Evolutionary conservation across 1,284 basidiomycete genomes (phyloP), one percentile per base, ranked within the genome.

Genomic region (Melanopsichium pennsylvanicum): DNA sequence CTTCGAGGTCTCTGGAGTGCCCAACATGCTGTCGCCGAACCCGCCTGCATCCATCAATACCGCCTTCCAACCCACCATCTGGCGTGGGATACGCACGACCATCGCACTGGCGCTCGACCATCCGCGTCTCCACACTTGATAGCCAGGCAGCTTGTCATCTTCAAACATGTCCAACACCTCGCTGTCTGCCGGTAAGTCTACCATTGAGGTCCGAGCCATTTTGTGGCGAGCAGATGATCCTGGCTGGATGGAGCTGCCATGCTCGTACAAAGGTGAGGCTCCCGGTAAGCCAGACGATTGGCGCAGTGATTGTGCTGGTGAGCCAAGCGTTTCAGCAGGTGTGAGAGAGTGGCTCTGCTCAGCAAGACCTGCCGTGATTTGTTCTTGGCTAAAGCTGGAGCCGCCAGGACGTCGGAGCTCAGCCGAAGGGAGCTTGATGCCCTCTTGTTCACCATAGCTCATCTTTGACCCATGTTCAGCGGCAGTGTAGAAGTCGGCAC

Each of bases 51-150:
- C 33, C 54, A 59, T 69, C 10, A 69, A 36, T 3, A 69, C 55
- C 11, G 66, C 66, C 36, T 69, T 69, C 66, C 66, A 69, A 2
- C 66, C 66, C 25, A 54, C 43, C 18, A 69, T 13, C 25, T 69
- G 60, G 16, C 60, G 55, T 13, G 66, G 66, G 2, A 58, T 44
- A 7, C 66, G 49, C 5, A 57, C 40, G 2, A 22, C 34, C 18
- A 51, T 38, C 3, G 45, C 35, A 9, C 26, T 27, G 4, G 45
- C 33, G 6, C 34, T 16, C 1, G 23, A 11, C 2, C 25, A 21
- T 9, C 37, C 56, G 2, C 47, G 47, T 15, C 19, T 37, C 38
- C 54, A 45, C 1, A 61, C 42, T 15, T 47, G 54, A 15, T 58
- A 68, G 33, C 64, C 64, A 1, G 58, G 64, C 7, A 68, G 38